Conservation (phyloP, 768 basidiomycete genomes). For the Tricholoma flavovirens region DNA sequence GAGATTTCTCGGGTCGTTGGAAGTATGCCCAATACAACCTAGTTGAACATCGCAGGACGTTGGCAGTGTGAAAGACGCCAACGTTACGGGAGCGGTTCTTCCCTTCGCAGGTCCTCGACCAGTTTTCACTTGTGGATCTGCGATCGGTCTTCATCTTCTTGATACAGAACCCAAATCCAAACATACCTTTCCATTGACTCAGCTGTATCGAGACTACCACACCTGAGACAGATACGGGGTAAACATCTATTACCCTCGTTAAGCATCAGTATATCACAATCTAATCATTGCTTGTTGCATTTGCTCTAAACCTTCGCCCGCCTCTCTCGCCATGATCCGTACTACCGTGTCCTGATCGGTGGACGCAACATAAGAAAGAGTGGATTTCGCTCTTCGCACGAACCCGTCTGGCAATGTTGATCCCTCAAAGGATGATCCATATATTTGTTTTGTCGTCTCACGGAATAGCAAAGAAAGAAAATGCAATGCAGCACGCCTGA, state of each 20-base stretch:
- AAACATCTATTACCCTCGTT: slow-evolving; percentile 28
- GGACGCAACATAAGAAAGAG: slow-evolving; percentile 61
- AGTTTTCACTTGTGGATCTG: slow-evolving; percentile 15
- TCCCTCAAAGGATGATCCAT: slow-evolving; percentile 32
- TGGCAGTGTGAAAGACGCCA: not conserved
- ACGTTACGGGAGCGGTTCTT: slow-evolving; percentile 2
- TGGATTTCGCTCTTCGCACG: slow-evolving; percentile 48
- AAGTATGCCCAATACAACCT: slow-evolving; percentile 25
- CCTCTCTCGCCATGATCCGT: slow-evolving; percentile 72
- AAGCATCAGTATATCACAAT: slow-evolving; percentile 16
- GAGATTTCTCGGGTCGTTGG: slow-evolving; percentile 63
- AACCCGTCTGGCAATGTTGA: slow-evolving; percentile 30
- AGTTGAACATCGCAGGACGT: slow-evolving; percentile 2
- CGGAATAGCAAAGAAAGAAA: slow-evolving; percentile 68
- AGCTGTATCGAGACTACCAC: slow-evolving; percentile 54
- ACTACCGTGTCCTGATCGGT: slow-evolving; percentile 72
- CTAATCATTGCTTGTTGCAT: slow-evolving; percentile 43
- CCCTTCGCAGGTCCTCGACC: slow-evolving; percentile 17
- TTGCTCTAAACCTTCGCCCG: slow-evolving; percentile 46
- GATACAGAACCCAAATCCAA: slow-evolving; percentile 49
- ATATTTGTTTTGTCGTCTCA: slow-evolving; percentile 46
- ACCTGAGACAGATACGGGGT: slow-evolving; percentile 96
- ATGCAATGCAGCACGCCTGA: slow-evolving; percentile 84
- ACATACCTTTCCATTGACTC: slow-evolving; percentile 78
- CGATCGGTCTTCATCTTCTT: slow-evolving; percentile 10